These are phyloP conservation scores for Fusarium sp. DNA, from an alignment of 2,329 filamentous ascomycete genomes.

Conservation along the genomic window DNA sequence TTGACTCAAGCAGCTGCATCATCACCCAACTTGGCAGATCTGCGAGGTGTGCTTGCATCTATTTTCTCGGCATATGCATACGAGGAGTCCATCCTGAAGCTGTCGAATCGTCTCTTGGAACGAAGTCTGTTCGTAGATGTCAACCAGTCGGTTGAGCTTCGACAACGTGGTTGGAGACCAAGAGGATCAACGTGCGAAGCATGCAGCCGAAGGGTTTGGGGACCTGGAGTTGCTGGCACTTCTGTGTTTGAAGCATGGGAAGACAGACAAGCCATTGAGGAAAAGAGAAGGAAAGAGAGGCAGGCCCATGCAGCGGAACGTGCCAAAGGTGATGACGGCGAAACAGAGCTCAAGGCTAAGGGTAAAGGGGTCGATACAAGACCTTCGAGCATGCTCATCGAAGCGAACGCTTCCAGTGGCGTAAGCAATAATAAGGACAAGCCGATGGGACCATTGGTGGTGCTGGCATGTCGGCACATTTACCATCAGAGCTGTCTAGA, in stretches of 20 bases:
- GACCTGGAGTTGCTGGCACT: slow-evolving; percentile 79
- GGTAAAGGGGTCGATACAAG: slow-evolving; percentile 59
- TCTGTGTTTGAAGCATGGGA: slow-evolving; percentile 88
- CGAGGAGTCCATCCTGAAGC: slow-evolving; percentile 86
- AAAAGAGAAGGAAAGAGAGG: slow-evolving; percentile 58
- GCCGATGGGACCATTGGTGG: slow-evolving; percentile 72
- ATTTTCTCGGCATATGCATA: slow-evolving; percentile 97
- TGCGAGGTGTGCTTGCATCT: slow-evolving; percentile 85
- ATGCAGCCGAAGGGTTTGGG: slow-evolving; percentile 87
- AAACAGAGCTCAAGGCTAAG: slow-evolving; percentile 55
- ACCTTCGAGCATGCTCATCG: slow-evolving; percentile 57
- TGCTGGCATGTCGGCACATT: slow-evolving; percentile 77
- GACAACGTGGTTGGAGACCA: slow-evolving; percentile 90
- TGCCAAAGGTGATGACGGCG: slow-evolving; percentile 54
- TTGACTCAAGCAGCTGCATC: slow-evolving; percentile 82
- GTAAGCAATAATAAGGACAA: slow-evolving; percentile 54
- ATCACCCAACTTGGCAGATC: slow-evolving; percentile 87
- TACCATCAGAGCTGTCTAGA: slow-evolving; percentile 79
- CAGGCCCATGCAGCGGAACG: slow-evolving; percentile 54
- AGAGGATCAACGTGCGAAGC: slow-evolving; percentile 88
- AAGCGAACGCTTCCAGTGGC: slow-evolving; percentile 44
- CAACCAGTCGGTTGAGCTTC: slow-evolving; percentile 76
- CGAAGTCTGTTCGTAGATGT: slow-evolving; percentile 90
- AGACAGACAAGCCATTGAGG: slow-evolving; percentile 64
- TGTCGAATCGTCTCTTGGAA: slow-evolving; percentile 89